Evolutionary conservation across 345 rosid species (phyloP).

Genomic region (Lepidium aucheri): DNA sequence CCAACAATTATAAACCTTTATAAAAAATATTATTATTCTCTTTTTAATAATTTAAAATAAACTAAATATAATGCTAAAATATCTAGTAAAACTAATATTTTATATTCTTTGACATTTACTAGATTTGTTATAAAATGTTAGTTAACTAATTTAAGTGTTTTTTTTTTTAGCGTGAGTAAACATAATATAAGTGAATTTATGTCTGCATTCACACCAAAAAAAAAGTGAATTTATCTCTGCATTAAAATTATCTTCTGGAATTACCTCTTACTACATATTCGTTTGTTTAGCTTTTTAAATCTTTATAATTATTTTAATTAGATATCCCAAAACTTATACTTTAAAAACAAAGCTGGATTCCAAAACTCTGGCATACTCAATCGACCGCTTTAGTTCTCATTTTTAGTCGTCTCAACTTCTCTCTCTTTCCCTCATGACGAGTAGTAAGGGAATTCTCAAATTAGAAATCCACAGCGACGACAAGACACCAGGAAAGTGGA

Average conservation of each 20-base stretch:
- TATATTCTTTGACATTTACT: too few relatives aligned
- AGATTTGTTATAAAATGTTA: too few relatives aligned
- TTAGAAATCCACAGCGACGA: constrained; percentile 57
- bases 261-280: background rate
- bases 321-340: background rate
- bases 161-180: too few relatives aligned
- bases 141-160: background rate
- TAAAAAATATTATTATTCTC: too few relatives aligned
- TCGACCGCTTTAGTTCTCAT: background rate
- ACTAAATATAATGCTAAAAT: too few relatives aligned
- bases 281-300: background rate
- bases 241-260: background rate
- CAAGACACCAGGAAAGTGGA: constrained; percentile 62
- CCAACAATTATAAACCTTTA: too few relatives aligned
- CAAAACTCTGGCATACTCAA: constrained; percentile 16
- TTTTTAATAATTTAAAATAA: too few relatives aligned
- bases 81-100: too few relatives aligned
- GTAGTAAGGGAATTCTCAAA: constrained; percentile 30
- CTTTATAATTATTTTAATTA: background rate
- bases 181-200: too few relatives aligned
- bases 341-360: constrained; percentile 17
- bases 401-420: constrained; percentile 7
- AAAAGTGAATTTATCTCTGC: background rate
- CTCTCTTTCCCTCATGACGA: constrained; percentile 3
- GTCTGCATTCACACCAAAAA: too few relatives aligned